Conservation (phyloP, 306 rosid genomes). For the Bauhinia variegata region DNA sequence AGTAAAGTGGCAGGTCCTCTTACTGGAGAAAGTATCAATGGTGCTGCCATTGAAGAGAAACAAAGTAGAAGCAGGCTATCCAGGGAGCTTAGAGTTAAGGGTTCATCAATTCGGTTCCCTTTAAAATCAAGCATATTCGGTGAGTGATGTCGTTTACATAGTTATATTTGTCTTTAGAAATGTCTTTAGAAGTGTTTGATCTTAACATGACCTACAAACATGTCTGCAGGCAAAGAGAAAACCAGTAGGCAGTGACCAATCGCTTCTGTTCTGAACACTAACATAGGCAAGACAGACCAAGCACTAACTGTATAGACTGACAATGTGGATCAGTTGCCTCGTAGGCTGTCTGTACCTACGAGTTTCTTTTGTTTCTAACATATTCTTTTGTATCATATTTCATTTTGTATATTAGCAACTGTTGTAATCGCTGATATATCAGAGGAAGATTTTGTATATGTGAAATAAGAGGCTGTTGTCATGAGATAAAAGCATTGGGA, state of each 20-base stretch:
- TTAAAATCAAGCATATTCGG: constrained; percentile 79
- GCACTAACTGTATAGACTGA: constrained; percentile 49
- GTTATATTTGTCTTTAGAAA: not conserved
- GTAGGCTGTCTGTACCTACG: constrained; percentile 20
- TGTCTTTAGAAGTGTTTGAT: constrained; percentile 20
- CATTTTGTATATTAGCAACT: constrained; percentile 27
- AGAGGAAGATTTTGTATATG: constrained; percentile 26
- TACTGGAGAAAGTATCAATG: constrained; percentile 69
- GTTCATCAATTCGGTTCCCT: constrained; percentile 76
- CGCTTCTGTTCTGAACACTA: not conserved
- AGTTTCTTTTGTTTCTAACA: constrained; percentile 26
- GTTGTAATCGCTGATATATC: constrained; percentile 22
- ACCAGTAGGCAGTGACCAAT: constrained; percentile 55
- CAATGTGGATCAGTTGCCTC: constrained; percentile 35
- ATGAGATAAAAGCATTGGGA: constrained; percentile 13
- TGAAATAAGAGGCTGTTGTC: constrained; percentile 16
- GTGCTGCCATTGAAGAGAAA: constrained; percentile 47
- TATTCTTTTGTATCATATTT: constrained; percentile 35
- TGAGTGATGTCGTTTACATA: constrained; percentile 43
- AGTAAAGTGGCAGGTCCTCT: constrained; percentile 54
- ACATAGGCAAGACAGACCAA: constrained; percentile 28
- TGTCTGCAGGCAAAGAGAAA: constrained; percentile 69
- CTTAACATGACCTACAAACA: constrained; percentile 34
- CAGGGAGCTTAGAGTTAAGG: constrained; percentile 75
- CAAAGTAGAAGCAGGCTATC: constrained; percentile 59